Percentiles rank a stretch among this genome's conserved stretches.
Conservation (phyloP, 305 asterid genomes). For the Lippia alba region DNA sequence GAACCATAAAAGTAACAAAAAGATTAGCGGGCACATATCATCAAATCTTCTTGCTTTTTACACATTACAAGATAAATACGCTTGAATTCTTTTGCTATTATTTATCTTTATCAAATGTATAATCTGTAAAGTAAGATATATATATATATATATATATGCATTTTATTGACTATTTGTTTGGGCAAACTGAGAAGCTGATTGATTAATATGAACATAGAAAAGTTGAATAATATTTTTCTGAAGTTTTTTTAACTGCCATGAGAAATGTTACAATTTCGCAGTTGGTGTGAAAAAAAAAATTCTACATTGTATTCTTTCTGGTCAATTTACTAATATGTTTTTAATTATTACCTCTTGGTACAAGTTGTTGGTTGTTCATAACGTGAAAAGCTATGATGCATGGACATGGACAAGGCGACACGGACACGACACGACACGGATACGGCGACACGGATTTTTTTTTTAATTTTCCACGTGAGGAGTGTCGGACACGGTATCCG, state of each 20-base stretch:
- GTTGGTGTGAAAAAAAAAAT: slow-evolving; percentile 11
- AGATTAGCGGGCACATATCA: slow-evolving; percentile 38
- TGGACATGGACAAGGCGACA: too few species aligned
- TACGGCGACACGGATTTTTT: too few species aligned
- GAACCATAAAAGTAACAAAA: not conserved
- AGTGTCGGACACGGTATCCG: too few species aligned
- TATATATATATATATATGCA: too few species aligned
- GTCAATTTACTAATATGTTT: slow-evolving; percentile 9
- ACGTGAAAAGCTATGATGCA: too few species aligned
- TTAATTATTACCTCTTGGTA: slow-evolving; percentile 5
- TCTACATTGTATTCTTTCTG: slow-evolving; percentile 39
- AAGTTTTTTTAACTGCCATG: slow-evolving; percentile 11
- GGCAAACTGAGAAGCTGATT: slow-evolving; percentile 4
- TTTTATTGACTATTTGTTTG: not conserved
- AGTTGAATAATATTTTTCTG: not conserved
- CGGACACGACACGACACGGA: too few species aligned
- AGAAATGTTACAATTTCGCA: not conserved
- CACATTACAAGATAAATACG: slow-evolving; percentile 28
- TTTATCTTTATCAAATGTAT: slow-evolving; percentile 11
- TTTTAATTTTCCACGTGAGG: too few species aligned
- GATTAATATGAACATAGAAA: not conserved
- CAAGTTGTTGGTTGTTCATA: slow-evolving; percentile 10
- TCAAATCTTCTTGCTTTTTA: slow-evolving; percentile 33
- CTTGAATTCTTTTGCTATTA: slow-evolving; percentile 14
- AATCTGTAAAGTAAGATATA: slow-evolving; percentile 5